Evolutionary conservation across 345 rosid species (phyloP).

Genomic region (Erucastrum elatum): DNA sequence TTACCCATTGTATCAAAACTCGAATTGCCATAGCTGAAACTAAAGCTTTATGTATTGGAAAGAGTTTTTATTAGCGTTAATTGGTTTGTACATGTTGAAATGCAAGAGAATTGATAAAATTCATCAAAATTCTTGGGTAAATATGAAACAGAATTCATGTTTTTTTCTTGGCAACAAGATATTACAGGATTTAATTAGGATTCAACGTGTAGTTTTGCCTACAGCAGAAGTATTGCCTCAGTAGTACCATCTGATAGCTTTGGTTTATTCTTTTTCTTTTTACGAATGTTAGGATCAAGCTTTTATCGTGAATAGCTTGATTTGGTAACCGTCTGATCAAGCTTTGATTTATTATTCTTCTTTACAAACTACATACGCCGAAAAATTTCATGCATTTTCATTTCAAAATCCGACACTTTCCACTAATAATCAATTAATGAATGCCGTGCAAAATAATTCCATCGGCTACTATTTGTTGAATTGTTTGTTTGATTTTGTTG

Average conservation of each 20-base stretch:
- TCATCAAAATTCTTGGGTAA: background rate
- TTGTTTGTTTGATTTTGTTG: background rate
- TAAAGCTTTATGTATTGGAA: background rate
- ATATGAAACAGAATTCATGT: background rate
- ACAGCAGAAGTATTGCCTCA: no score
- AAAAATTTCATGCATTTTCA: background rate
- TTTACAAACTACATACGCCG: background rate
- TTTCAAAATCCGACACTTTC: background rate
- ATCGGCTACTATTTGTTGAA: background rate
- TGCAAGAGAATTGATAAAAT: background rate
- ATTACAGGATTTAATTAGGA: no score
- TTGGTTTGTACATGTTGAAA: background rate
- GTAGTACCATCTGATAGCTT: no score
- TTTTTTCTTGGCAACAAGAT: no score
- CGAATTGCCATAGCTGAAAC: background rate
- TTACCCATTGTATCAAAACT: background rate
- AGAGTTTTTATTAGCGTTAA: background rate
- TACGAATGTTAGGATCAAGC: no score
- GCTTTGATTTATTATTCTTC: background rate
- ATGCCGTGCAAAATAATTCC: background rate
- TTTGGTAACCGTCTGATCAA: background rate
- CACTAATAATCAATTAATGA: background rate
- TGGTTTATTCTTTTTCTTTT: no score
- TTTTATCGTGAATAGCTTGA: no score
- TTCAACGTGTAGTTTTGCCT: no score